Conservation (phyloP, 257 asterid species). For the Solanum peruvianum region DNA sequence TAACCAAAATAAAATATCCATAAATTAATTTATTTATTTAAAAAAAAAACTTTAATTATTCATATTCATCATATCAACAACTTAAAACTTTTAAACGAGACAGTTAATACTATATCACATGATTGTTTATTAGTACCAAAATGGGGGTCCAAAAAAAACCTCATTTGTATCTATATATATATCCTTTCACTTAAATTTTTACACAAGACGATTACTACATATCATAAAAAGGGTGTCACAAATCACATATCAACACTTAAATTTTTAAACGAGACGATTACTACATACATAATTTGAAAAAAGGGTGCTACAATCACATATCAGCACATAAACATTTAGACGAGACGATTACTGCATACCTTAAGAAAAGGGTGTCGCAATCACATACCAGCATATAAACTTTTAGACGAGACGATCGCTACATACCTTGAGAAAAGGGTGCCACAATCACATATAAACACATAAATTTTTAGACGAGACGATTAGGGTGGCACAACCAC, state of each 20-base stretch:
- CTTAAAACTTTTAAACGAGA: background rate
- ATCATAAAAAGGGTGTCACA: slow-evolving; percentile 66
- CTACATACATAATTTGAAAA: no score
- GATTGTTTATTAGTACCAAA: background rate
- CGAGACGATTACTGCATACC: slow-evolving; percentile 2
- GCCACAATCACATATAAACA: no score
- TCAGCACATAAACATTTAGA: no score
- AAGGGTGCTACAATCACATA: no score
- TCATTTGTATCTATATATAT: background rate
- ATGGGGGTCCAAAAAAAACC: background rate
- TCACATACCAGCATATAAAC: no score
- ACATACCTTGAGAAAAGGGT: slow-evolving; percentile 27
- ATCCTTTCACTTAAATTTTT: background rate
- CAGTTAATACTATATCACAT: slow-evolving; percentile 14
- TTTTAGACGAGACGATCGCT: no score
- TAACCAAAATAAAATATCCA: background rate
- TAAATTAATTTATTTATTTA: background rate
- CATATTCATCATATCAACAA: background rate
- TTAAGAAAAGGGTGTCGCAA: slow-evolving; percentile 10
- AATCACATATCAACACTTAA: slow-evolving; percentile 27
- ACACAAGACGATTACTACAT: background rate
- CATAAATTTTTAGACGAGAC: background rate
- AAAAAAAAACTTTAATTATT: background rate
- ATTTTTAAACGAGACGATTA: no score
- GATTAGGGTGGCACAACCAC: slow-evolving; percentile 14